Base-by-base conservation (phyloP, 73 alveolate genomes). In the Breviolum minutum region DNA sequence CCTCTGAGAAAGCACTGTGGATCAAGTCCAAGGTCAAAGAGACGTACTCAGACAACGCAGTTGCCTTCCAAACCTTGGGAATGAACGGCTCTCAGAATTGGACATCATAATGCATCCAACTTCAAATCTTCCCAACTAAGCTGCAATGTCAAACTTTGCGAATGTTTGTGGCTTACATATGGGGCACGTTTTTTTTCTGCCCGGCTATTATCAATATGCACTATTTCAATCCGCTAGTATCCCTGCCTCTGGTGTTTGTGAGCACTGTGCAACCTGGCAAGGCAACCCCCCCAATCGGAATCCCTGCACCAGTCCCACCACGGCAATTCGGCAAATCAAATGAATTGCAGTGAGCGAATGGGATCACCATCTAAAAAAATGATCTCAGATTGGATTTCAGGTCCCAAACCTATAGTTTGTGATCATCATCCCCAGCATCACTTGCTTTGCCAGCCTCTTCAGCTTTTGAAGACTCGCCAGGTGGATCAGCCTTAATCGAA, bases 211-310 rank as follows among this genome's bases (percentile, higher is more conserved):
- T 22, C 77, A 68, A 22, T 22, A 68, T 17, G 24, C 17, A 68
- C 77, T 22, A 17, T 68, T 17, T 32, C 63, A 27, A 29, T 17
- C 63, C 86, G 3, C 11, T 17, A 9, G 6, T 68, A 68, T 68
- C 77, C 63, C 16, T 27, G 86, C 86, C 86, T 77, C 86, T 8
- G 86, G 86, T 27, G 86, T 77, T 63, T 77, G n/a, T 77, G 86
- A 77, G 63, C 86, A 17, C 86, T 77, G n/a, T 27, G 61, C 86
- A 27, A 27, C 86, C 86, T 29, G 86, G 63, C 19, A 63, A 17
- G 26, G 61, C 63, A 63, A 27, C 19, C 86, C 26, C 63, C 1
- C 8, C 8, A 68, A 14, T 22, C 77, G 24, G 77, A 68, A 14
- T 22, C 77, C 17, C 17, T 17, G 77, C 77, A 22, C 17, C n/a